Evolutionary conservation across 2,329 filamentous ascomycete genomes (phyloP).

Genomic region (Alternaria incomplexa): DNA sequence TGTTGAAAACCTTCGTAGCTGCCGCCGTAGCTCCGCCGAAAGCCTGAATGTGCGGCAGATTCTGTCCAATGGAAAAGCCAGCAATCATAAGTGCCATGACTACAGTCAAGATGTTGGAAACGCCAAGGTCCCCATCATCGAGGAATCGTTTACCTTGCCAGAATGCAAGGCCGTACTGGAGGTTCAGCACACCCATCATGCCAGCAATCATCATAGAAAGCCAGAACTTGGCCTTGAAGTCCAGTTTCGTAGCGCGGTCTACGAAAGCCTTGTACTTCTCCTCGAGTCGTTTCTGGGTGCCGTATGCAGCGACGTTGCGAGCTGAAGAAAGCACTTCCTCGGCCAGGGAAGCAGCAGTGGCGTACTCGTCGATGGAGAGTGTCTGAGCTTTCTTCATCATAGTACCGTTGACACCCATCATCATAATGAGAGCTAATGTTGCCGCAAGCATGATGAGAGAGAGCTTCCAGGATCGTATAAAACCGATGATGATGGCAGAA

Average conservation of each 20-base stretch:
- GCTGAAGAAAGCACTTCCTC: conserved; percentile 96
- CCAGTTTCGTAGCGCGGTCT: conserved; percentile 73
- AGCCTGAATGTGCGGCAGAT: conserved; percentile 76
- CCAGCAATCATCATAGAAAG: conserved; percentile 80
- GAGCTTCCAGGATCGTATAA: conserved; percentile 90
- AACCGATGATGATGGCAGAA: conserved; percentile 89
- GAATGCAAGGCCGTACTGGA: conserved; percentile 64
- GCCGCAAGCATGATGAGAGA: conserved; percentile 85
- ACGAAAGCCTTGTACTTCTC: conserved; percentile 82
- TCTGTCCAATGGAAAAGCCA: conserved; percentile 82
- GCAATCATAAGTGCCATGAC: conserved; percentile 92
- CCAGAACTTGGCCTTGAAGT: conserved; percentile 74
- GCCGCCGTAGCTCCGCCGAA: conserved; percentile 85
- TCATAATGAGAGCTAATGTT: conserved; percentile 76
- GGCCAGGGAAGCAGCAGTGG: conserved; percentile 82
- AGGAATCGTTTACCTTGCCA: conserved; percentile 65
- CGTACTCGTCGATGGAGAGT: conserved; percentile 76
- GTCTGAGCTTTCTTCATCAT: conserved; percentile 81
- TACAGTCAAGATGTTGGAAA: conserved; percentile 80
- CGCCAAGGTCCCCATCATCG: conserved; percentile 58
- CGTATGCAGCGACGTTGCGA: conserved; percentile 89
- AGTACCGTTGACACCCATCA: conserved; percentile 75
- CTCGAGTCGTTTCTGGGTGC: conserved; percentile 90
- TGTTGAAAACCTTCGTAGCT: conserved; percentile 89
- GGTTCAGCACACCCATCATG: conserved; percentile 83